Percentiles rank a stretch among this genome's conserved stretches.
These are phyloP conservation scores for Hirsutella minnesotensis DNA, from an alignment of 2,329 filamentous ascomycete species.

Conservation along the genomic window DNA sequence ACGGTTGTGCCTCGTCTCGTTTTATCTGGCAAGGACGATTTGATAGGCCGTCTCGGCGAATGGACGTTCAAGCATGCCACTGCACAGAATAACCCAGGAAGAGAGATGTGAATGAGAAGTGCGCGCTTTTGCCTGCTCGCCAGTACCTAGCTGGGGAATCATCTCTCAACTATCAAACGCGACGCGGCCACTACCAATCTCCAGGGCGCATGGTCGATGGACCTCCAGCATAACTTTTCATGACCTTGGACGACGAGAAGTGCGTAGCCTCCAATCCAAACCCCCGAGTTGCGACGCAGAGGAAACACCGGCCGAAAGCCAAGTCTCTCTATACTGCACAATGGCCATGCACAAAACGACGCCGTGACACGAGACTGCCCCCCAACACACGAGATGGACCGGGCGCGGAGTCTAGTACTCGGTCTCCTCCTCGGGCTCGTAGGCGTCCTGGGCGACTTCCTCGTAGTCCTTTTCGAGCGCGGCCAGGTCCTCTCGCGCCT, in stretches of 20 bases:
- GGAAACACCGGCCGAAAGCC: too few species aligned
- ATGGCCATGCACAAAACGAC: too few species aligned
- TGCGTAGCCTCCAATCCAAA: not conserved
- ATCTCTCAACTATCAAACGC: not conserved
- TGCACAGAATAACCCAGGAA: too few species aligned
- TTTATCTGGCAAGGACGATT: too few species aligned
- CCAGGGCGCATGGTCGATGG: not conserved
- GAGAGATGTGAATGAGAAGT: too few species aligned
- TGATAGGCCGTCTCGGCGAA: too few species aligned
- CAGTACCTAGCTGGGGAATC: not conserved
- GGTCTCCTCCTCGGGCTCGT: slow-evolving; percentile 47
- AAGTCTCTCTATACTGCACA: too few species aligned
- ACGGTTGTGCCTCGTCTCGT: too few species aligned
- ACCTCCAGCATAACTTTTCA: not conserved
- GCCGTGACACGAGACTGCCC: too few species aligned
- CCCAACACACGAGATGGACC: too few species aligned
- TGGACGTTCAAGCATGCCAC: too few species aligned
- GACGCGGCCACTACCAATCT: not conserved
- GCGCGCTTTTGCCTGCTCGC: not conserved
- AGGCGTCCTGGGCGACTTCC: slow-evolving; percentile 67
- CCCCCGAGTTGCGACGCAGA: too few species aligned
- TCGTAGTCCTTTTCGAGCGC: slow-evolving; percentile 81
- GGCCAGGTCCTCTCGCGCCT: slow-evolving; percentile 76
- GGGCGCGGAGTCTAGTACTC: slow-evolving; percentile 59
- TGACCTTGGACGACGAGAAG: not conserved